phyloP scores from a whole-genome alignment of 352 stramenopile species.

The Globisporangium uncinulatum region DNA sequence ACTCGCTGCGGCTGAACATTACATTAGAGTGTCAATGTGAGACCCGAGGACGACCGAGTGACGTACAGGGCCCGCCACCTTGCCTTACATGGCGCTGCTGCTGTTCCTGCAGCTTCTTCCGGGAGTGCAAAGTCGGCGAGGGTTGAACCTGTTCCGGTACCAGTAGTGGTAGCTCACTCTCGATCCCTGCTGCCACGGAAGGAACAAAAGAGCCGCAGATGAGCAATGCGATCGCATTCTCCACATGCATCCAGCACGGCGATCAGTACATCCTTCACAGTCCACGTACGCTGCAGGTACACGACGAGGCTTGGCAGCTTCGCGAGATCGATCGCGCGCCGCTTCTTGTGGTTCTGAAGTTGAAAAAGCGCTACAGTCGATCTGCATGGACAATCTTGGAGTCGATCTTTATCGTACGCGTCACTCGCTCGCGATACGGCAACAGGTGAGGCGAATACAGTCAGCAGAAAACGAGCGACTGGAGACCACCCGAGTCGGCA shows the following conservation, averaged over 20 bases:
- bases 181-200: too few relatives aligned
- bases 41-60: too few relatives aligned
- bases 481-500: constrained; percentile 34
- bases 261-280: not conserved
- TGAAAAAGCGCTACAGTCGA: constrained; percentile 31
- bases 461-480: constrained; percentile 40
- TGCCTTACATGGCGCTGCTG: too few relatives aligned
- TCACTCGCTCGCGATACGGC: not conserved
- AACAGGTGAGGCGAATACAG: constrained; percentile 19
- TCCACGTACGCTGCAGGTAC: constrained; percentile 20
- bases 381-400: not conserved
- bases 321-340: constrained; percentile 39
- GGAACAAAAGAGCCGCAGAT: too few relatives aligned
- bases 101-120: too few relatives aligned
- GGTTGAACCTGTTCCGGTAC: too few relatives aligned
- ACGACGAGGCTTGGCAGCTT: constrained; percentile 30
- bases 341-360: constrained; percentile 38
- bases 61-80: too few relatives aligned
- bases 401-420: not conserved
- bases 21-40: too few relatives aligned
- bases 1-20: too few relatives aligned
- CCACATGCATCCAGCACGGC: too few relatives aligned
- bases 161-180: too few relatives aligned
- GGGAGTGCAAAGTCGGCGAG: too few relatives aligned
- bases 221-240: not conserved